Base-by-base conservation (phyloP, 306 rosid genomes). In the Malus sieversii region DNA sequence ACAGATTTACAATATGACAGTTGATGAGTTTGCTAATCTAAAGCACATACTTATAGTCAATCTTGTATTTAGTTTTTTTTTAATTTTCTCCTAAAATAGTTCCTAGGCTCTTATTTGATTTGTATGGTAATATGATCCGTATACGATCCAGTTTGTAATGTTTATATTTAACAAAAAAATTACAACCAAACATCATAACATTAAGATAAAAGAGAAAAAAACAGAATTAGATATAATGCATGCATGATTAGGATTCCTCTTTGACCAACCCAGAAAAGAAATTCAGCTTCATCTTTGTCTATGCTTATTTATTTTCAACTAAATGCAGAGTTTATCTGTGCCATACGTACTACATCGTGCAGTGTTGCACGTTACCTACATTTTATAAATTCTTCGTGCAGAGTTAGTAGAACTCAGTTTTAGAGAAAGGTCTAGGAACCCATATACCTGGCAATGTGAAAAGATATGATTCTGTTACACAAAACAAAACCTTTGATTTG, bases 301-400 rank as follows among this genome's bases (percentile, higher is more conserved):
- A 29, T 62, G 23, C 38, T 27, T 29, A 29, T 22, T 55, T 8
- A 6, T 57, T 32, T 53, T 16, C 19, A 25, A 45, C 52, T 20
- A 20, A 20, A 52, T 52, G 64, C 16, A 22, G 23, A 35, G 66
- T 58, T 72, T 59, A 15, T n/a, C 68, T 58, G 29, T 40, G 18
- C 6, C 38, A 22, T 38, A 59, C 65, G 33, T n/a, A 55, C 51
- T 3, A 53, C 38, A 58, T 72, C 55, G 22, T 38, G 68, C 68
- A 25, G 38, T 63, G 27, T 38, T 58, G 76, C 67, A 72, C 76
- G 68, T 72, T 72, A 72, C 67, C 52, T 58, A 4, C 25, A 58
- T 58, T 63, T 72, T 63, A 58, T 72, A 72, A 35, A 16, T 4
- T 42, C 23, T 73, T 73, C 45, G 57, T 60, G 68, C 68, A 73